Evolutionary conservation across 768 basidiomycete genomes (phyloP).

Genomic region (Suillus hirtellus): DNA sequence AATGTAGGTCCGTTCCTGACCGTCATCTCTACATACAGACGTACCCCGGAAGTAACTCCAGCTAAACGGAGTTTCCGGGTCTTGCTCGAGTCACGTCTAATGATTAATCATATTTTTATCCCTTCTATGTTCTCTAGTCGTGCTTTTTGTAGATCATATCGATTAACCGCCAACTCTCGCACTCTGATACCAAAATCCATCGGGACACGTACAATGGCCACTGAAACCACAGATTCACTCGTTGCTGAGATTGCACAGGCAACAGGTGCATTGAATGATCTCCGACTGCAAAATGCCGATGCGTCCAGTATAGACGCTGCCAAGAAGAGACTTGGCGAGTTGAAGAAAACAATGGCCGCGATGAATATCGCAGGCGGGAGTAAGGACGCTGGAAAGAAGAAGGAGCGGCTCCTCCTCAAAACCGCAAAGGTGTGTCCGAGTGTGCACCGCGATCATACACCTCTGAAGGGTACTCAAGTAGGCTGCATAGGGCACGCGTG

Average conservation of each 20-base stretch:
- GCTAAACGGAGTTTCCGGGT: not conserved
- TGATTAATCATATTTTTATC: conserved; percentile 1
- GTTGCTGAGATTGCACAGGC: conserved; percentile 57
- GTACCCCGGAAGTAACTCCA: not conserved
- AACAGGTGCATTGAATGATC: conserved; percentile 58
- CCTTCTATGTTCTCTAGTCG: conserved; percentile 7
- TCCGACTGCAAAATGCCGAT: conserved; percentile 58
- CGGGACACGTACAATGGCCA: conserved; percentile 38
- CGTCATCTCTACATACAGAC: not conserved
- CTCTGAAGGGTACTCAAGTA: conserved; percentile 17
- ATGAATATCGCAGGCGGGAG: conserved; percentile 36
- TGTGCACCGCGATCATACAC: conserved; percentile 11
- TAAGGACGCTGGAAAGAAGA: conserved; percentile 58
- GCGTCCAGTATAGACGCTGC: conserved; percentile 53
- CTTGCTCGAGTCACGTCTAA: conserved; percentile 2
- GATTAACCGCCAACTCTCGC: not conserved
- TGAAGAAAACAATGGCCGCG: conserved; percentile 58
- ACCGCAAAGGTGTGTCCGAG: conserved; percentile 80
- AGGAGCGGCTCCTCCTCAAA: conserved; percentile 77
- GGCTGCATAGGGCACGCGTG: conserved; percentile 78
- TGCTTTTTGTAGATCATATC: conserved; percentile 5
- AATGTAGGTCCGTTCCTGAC: no score
- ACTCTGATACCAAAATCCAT: conserved; percentile 4
- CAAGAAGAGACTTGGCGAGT: conserved; percentile 67
- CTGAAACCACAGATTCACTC: conserved; percentile 38